Conservation (phyloP, 1,284 basidiomycete species). For the Rhizoctonia solani region DNA sequence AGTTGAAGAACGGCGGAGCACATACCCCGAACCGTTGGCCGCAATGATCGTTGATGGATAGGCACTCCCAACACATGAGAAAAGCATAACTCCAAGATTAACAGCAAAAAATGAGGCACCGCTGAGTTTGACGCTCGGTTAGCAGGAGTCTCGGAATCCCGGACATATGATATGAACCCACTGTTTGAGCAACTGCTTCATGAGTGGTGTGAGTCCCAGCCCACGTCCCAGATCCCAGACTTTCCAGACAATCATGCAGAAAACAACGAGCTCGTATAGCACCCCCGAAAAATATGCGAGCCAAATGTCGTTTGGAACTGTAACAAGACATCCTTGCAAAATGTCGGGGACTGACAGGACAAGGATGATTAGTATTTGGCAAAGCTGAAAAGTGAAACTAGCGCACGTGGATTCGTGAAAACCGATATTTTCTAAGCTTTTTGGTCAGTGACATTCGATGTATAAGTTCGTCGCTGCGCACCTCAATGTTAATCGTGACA, state of each 20-base stretch:
- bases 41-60: not conserved
- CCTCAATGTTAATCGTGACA: not conserved
- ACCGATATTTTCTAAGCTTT: not conserved
- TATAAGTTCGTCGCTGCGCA: not conserved
- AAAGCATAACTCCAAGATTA: not conserved
- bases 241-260: not conserved
- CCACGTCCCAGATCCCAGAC: not conserved
- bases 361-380: too few relatives aligned
- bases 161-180: not conserved
- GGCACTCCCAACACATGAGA: not conserved
- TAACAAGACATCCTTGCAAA: not conserved
- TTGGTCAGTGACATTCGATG: not conserved
- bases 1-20: not conserved
- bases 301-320: slow-evolving; percentile 1
- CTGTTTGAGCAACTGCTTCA: not conserved
- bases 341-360: not conserved
- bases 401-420: slow-evolving; percentile 1
- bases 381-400: not conserved
- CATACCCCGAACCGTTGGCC: not conserved
- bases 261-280: not conserved
- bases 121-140: not conserved
- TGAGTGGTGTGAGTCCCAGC: not conserved
- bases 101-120: not conserved
- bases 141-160: not conserved
- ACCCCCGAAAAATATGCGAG: not conserved